These are phyloP conservation scores for Podospora sp. DNA, from an alignment of 495 filamentous ascomycete genomes.

Conservation along the genomic window DNA sequence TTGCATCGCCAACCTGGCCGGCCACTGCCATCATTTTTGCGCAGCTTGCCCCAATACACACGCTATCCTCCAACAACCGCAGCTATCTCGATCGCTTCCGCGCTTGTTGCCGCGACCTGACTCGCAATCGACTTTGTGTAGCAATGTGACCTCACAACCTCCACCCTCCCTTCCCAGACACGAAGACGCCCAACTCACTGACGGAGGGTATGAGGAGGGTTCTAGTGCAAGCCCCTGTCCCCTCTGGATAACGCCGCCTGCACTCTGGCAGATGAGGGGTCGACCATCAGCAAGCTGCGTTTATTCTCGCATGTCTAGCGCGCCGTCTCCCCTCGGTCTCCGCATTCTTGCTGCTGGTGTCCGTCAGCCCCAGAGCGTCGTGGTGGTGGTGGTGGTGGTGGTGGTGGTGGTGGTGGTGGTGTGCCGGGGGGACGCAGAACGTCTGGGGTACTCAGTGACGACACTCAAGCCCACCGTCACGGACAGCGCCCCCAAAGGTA, in stretches of 20 bases:
- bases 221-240: background rate
- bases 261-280: background rate
- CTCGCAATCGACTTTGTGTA: background rate
- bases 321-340: slow-evolving; percentile 3
- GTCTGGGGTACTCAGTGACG: background rate
- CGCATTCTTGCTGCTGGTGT: background rate
- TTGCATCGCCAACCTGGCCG: slow-evolving; percentile 11
- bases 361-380: background rate
- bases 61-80: background rate
- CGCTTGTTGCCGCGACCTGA: background rate
- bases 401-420: no score
- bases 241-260: background rate
- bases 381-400: no score
- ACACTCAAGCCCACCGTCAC: background rate
- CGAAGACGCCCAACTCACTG: background rate
- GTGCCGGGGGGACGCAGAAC: background rate
- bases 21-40: slow-evolving; percentile 12
- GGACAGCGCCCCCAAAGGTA: background rate
- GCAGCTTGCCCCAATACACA: background rate
- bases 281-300: slow-evolving; percentile 9
- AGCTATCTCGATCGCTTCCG: background rate
- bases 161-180: background rate
- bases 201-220: background rate
- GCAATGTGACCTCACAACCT: slow-evolving; percentile 6
- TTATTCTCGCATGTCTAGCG: slow-evolving; percentile 9